Base-by-base conservation (phyloP, 2,329 filamentous ascomycete species). In the Domatiomyces globalis region DNA sequence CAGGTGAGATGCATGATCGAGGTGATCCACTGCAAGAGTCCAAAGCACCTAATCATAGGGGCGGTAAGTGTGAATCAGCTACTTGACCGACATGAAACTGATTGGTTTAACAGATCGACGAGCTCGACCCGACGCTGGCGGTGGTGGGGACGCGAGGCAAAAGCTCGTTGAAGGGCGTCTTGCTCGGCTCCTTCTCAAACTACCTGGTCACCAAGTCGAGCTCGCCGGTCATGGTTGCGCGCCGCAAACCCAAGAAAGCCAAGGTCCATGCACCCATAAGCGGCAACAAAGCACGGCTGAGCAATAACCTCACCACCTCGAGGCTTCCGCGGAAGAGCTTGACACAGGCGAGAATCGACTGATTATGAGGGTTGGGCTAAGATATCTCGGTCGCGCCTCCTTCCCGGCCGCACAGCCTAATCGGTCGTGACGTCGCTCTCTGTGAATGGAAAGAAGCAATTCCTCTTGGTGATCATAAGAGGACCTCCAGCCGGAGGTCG, bases 1-100 rank as follows among this genome's bases (percentile, higher is more conserved):
- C 90, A 98, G 66, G 89, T 95, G 47, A 81, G 88, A 52, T 85
- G 95, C 46, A 87, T 95, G 48, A 84, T 98, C 33, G 92, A 98
- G 69, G 90, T 96, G 25, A 84, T 98, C 59, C 92, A 96, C 69
- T 96, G 92, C 81, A 96, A 95, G 75, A 95, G 86, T 63, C 88
- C 92, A 3, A 90, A 92, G 67, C 89, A 95, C 66, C 77, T 96
- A 72, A 88, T 98, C 57, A 94, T 88, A 0, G 92, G 96, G 72
- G 88, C 95, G 60, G 77, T 80, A 63, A 67, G 76, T 71, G 46
- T 49, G 46, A 51, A 20, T 29, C 33, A 49, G 27, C 25, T n/a
- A 22, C 49, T 6, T n/a, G 47, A 22, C 19, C 46, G 29, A 49
- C 25, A 2, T 20, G 48, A 46, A 12, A 45, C 47, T 50, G 20